Evolutionary conservation across 495 filamentous ascomycete species (phyloP).

Genomic region (Xylaria scruposa): DNA sequence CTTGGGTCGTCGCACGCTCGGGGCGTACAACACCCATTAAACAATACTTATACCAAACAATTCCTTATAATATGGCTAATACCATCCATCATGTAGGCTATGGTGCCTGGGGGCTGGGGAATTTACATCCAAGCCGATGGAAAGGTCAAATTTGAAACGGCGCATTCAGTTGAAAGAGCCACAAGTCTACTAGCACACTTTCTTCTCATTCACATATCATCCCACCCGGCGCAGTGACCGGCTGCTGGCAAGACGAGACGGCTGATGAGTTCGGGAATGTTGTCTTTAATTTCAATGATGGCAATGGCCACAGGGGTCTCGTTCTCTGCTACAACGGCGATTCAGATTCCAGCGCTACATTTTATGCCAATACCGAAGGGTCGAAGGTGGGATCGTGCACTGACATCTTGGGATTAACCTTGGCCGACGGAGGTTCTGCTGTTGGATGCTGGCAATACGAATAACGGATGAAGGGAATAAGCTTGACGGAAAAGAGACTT

Average conservation of each 20-base stretch:
- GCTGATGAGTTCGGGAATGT: constrained; percentile 2
- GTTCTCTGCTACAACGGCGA: constrained; percentile 30
- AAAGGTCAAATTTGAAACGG: constrained; percentile 63
- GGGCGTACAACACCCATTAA: not conserved
- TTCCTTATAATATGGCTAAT: constrained; percentile 2
- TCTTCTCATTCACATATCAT: constrained; percentile 60
- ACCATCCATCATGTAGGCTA: constrained; percentile 41
- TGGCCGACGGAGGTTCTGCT: constrained; percentile 2
- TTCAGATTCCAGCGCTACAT: constrained; percentile 23
- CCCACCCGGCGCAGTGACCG: constrained; percentile 57
- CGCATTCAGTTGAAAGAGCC: too few species aligned
- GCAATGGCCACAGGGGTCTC: constrained; percentile 30
- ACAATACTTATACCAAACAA: not conserved
- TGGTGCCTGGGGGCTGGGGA: constrained; percentile 70
- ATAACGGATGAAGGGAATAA: constrained; percentile 3
- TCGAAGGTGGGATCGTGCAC: constrained; percentile 15
- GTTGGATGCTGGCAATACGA: constrained; percentile 36
- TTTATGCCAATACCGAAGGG: constrained; percentile 31
- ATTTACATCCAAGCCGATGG: constrained; percentile 66
- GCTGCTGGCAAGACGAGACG: constrained; percentile 48
- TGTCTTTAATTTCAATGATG: constrained; percentile 35
- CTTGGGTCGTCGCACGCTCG: not conserved
- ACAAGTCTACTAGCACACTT: too few species aligned
- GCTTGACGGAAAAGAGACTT: not conserved
- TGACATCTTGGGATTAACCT: constrained; percentile 30